Conservation (phyloP, 1,284 basidiomycete genomes). For the Ceratobasidium sp. region DNA sequence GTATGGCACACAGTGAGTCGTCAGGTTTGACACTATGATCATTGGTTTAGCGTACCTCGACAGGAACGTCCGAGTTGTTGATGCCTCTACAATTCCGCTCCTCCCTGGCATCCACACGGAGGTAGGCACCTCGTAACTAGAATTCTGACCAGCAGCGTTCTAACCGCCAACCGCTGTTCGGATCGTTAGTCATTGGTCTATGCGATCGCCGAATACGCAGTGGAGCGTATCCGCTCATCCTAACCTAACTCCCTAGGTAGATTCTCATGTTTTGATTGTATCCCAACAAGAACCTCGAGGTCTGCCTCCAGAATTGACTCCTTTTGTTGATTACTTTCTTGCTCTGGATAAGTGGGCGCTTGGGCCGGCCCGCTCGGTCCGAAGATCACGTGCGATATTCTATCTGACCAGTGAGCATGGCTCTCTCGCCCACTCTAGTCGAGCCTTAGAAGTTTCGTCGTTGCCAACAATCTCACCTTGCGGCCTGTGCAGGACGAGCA, state of each 20-base stretch:
- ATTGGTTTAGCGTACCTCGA: not conserved
- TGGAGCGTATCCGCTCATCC: slow-evolving; percentile 29
- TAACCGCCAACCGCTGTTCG: not conserved
- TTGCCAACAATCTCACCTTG: too few species aligned
- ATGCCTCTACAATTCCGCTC: slow-evolving; percentile 37
- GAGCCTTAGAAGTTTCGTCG: too few species aligned
- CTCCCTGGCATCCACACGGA: slow-evolving; percentile 31
- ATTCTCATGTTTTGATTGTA: not conserved
- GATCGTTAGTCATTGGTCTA: slow-evolving; percentile 28
- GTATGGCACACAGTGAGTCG: slow-evolving; percentile 36
- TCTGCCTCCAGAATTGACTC: too few species aligned
- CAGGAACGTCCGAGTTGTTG: slow-evolving; percentile 34
- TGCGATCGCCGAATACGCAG: slow-evolving; percentile 34
- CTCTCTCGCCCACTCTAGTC: too few species aligned
- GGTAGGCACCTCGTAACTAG: not conserved
- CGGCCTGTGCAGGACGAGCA: too few species aligned
- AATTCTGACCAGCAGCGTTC: not conserved
- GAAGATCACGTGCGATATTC: too few species aligned
- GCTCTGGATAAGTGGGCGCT: too few species aligned
- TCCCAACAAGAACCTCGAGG: too few species aligned
- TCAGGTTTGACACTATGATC: not conserved
- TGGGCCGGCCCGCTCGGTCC: too few species aligned
- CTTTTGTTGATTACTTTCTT: too few species aligned
- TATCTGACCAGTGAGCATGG: too few species aligned
- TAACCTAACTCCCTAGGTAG: not conserved